phyloP scores from a whole-genome alignment of 1,139 yeast species.

The Scheffersomyces lignicola region DNA sequence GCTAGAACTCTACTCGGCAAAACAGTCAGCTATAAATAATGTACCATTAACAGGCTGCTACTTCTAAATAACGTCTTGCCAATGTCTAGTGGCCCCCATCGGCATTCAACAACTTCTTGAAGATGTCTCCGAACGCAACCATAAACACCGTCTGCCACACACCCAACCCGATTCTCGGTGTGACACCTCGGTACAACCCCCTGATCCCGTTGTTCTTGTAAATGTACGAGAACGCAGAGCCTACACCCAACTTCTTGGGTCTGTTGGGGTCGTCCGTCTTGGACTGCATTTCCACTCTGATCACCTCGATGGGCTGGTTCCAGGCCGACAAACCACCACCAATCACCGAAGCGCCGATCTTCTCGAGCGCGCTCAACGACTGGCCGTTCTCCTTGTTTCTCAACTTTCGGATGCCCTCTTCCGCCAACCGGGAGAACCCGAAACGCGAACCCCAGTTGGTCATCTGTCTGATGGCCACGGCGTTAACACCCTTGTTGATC shows the following conservation, averaged over 20 bases:
- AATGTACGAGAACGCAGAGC: slow-evolving; percentile 79
- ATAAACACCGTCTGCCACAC: slow-evolving; percentile 98
- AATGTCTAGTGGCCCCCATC: slow-evolving; percentile 45
- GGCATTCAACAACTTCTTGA: slow-evolving; percentile 45
- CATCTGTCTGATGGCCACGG: slow-evolving; percentile 98
- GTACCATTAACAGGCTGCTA: too few relatives aligned
- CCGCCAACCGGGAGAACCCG: slow-evolving; percentile 90
- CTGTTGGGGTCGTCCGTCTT: slow-evolving; percentile 90
- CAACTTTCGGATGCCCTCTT: slow-evolving; percentile 69
- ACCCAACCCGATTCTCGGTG: slow-evolving; percentile 95
- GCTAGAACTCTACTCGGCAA: too few relatives aligned
- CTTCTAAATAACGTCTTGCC: too few relatives aligned
- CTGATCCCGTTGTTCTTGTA: slow-evolving; percentile 78
- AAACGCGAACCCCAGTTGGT: slow-evolving; percentile 99
- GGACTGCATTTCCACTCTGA: slow-evolving; percentile 97
- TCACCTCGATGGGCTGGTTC: slow-evolving; percentile 98
- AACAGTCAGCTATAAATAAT: too few relatives aligned
- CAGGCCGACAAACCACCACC: slow-evolving; percentile 99
- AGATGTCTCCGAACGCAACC: slow-evolving; percentile 98
- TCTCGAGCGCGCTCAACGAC: slow-evolving; percentile 71
- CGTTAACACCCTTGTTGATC: slow-evolving; percentile 96
- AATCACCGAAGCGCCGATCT: slow-evolving; percentile 79
- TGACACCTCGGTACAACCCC: slow-evolving; percentile 94
- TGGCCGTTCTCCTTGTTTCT: slow-evolving; percentile 63
- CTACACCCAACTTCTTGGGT: slow-evolving; percentile 85